A percentile compares a stretch with the other conserved stretches of the same genome.
phyloP scores from a whole-genome alignment of 2,329 filamentous ascomycete species.

The Aureobasidium lini region DNA sequence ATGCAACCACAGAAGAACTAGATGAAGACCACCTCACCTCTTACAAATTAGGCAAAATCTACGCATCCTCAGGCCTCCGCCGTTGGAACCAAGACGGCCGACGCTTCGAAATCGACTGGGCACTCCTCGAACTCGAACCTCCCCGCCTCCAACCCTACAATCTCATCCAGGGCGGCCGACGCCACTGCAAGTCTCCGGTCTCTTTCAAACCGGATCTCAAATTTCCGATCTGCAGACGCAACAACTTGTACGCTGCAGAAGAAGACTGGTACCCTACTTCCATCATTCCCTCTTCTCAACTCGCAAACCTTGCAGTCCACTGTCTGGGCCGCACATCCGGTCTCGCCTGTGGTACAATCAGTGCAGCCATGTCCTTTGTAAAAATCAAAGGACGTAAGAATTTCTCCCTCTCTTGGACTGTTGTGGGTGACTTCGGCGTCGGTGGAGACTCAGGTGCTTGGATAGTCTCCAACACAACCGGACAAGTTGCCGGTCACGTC shows the following conservation, averaged over 20 bases:
- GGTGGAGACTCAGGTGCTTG: constrained; percentile 91
- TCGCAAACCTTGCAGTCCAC: constrained; percentile 74
- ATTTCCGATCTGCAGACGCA: constrained; percentile 20
- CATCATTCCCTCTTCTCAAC: constrained; percentile 49
- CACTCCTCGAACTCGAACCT: constrained; percentile 71
- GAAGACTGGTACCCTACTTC: constrained; percentile 34
- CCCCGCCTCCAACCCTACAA: constrained; percentile 67
- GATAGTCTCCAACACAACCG: constrained; percentile 75
- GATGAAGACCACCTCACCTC: constrained; percentile 73
- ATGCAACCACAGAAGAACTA: constrained; percentile 62
- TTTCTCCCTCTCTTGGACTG: constrained; percentile 64
- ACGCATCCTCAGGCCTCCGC: constrained; percentile 83
- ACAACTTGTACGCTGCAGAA: constrained; percentile 19
- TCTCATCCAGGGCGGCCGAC: constrained; percentile 50
- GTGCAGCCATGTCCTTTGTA: constrained; percentile 70
- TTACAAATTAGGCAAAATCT: constrained; percentile 73
- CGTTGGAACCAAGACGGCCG: constrained; percentile 47
- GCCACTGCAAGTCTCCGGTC: constrained; percentile 27
- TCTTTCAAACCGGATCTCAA: constrained; percentile 27
- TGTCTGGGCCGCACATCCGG: constrained; percentile 85
- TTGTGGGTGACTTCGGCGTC: constrained; percentile 56
- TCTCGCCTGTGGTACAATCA: constrained; percentile 68
- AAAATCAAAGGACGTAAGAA: constrained; percentile 79
- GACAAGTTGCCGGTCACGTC: constrained; percentile 80
- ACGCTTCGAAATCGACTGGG: constrained; percentile 93